Evolutionary conservation across 176 grass and related monocot species (phyloP).

Genomic region (Avena insularis): DNA sequence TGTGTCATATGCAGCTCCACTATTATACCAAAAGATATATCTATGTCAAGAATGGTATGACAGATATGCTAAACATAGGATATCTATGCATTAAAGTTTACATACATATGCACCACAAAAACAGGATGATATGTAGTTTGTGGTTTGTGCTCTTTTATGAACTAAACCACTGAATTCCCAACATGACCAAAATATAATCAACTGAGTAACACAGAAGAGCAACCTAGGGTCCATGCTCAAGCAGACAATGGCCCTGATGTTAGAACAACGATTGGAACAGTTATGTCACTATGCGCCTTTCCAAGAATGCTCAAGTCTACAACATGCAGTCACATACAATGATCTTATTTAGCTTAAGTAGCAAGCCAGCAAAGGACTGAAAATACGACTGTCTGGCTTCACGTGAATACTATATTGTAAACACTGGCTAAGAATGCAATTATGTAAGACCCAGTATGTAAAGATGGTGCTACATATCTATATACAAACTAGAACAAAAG

Average conservation of each 20-base stretch:
- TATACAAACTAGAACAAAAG: neutral
- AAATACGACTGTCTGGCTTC: neutral
- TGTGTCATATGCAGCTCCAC: neutral
- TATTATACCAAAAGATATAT: slow-evolving; percentile 3
- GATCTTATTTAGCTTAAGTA: neutral
- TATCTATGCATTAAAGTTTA: neutral
- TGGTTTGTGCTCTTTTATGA: slow-evolving; percentile 4
- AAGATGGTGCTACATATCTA: neutral
- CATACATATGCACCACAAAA: neutral
- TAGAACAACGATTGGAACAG: neutral
- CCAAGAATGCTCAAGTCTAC: neutral
- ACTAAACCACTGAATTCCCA: slow-evolving; percentile 24
- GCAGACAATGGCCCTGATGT: neutral
- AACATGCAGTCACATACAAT: slow-evolving; percentile 1
- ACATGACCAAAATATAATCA: neutral
- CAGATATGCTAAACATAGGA: neutral
- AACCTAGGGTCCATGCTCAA: neutral
- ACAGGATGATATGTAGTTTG: neutral
- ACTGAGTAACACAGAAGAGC: slow-evolving; percentile 6
- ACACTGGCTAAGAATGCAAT: neutral
- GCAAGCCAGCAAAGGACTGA: neutral
- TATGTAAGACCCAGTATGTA: neutral
- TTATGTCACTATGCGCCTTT: slow-evolving; percentile 1
- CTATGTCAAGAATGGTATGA: neutral
- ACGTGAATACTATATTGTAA: neutral